Percentiles rank a stretch among this genome's conserved stretches.
These are phyloP conservation scores for Pestalotiopsis sp. DNA, from an alignment of 2,329 filamentous ascomycete genomes.

Conservation along the genomic window DNA sequence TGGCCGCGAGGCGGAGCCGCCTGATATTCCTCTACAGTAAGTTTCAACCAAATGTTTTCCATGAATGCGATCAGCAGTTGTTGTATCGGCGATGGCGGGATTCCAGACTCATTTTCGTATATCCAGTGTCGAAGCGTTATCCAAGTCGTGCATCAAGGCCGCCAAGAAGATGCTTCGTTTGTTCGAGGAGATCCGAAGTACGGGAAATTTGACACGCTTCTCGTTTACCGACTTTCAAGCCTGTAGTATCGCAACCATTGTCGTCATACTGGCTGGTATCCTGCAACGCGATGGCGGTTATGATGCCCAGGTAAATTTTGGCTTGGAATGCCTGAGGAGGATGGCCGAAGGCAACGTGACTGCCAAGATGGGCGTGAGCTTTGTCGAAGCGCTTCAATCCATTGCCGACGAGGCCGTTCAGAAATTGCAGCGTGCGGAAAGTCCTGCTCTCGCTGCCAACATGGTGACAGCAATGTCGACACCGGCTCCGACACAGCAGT, in stretches of 20 bases:
- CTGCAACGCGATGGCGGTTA: constrained; percentile 33
- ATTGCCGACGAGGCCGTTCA: constrained; percentile 26
- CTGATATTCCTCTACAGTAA: constrained; percentile 11
- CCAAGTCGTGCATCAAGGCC: constrained; percentile 29
- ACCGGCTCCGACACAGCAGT: background rate
- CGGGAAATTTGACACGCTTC: constrained; percentile 33
- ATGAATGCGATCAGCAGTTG: too few relatives aligned
- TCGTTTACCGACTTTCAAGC: constrained; percentile 40
- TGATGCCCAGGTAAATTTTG: constrained; percentile 28
- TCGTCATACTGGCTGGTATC: constrained; percentile 33
- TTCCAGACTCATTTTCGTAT: background rate
- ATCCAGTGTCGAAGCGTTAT: constrained; percentile 16
- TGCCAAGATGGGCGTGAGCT: constrained; percentile 26
- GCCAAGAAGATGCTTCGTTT: constrained; percentile 31
- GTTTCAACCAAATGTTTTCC: background rate
- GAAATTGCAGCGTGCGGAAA: constrained; percentile 12
- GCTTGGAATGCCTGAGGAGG: constrained; percentile 29
- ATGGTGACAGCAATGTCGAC: constrained; percentile 12
- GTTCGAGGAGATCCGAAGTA: constrained; percentile 29
- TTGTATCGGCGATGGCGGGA: too few relatives aligned
- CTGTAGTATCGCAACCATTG: constrained; percentile 37
- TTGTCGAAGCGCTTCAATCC: constrained; percentile 26
- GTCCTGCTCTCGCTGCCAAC: too few relatives aligned
- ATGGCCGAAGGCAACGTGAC: constrained; percentile 34
- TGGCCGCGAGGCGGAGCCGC: constrained; percentile 6